A percentile compares a stretch with the other conserved stretches of the same genome.
Evolutionary conservation across 345 rosid genomes (phyloP).

Genomic region (Litchi chinensis): DNA sequence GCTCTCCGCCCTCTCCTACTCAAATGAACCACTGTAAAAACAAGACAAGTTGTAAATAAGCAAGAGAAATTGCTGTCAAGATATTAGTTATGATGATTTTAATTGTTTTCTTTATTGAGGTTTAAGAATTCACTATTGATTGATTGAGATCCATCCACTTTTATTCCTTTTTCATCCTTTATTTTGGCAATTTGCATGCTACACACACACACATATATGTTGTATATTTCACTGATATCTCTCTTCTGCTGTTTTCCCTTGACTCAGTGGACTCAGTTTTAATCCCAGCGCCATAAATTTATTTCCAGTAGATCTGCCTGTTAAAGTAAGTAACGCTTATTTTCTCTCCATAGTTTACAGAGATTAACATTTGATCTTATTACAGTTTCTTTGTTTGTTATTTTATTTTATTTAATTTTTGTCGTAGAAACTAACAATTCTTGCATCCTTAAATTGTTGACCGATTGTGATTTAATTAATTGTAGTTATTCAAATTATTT

Average conservation of each 20-base stretch:
- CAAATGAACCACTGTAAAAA: background rate
- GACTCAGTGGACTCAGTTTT: conserved; percentile 70
- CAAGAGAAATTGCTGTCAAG: background rate
- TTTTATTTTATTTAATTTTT: background rate
- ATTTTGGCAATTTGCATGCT: background rate
- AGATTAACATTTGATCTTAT: background rate
- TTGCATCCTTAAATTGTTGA: background rate
- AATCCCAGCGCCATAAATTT: conserved; percentile 66
- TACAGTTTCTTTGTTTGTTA: background rate
- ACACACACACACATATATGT: background rate
- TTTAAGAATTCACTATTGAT: background rate
- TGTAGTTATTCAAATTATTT: background rate
- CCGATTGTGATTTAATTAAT: background rate
- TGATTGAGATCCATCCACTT: background rate
- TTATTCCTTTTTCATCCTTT: background rate
- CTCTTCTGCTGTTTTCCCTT: background rate
- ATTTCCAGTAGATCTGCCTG: conserved; percentile 62
- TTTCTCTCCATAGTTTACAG: background rate
- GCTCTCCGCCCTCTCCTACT: conserved; percentile 2
- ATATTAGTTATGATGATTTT: background rate
- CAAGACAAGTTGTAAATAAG: background rate
- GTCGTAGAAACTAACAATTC: background rate
- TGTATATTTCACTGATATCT: conserved; percentile 8
- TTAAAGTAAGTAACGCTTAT: conserved; percentile 51
- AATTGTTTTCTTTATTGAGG: background rate